Conservation (phyloP, 148 eudicot genomes). For the Polygonum aviculare region DNA sequence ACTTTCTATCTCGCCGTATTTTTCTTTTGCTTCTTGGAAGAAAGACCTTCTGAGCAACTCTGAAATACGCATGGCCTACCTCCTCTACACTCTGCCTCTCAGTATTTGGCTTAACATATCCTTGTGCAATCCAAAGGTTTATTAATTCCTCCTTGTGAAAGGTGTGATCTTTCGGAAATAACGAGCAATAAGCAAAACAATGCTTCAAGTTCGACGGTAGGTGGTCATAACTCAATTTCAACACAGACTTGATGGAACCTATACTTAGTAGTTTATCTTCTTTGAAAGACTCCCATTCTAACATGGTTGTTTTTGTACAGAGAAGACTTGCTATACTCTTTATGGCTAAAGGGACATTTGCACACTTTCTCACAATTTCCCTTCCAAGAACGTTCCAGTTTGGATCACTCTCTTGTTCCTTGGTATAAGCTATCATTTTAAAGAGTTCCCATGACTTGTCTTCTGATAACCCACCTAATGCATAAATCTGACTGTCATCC, state of each 20-base stretch:
- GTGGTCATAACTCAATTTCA: not conserved
- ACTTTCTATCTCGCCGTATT: not conserved
- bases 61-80: not conserved
- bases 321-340: too few relatives aligned
- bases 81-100: not conserved
- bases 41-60: not conserved
- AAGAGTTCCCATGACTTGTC: conserved; percentile 19
- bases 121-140: conserved; percentile 8
- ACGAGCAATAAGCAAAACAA: conserved; percentile 12
- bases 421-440: not conserved
- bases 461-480: conserved; percentile 18
- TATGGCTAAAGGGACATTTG: too few relatives aligned
- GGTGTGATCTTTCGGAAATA: not conserved
- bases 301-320: too few relatives aligned
- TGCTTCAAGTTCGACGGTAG: not conserved
- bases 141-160: not conserved
- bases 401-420: not conserved
- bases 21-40: not conserved
- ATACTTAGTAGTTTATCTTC: too few relatives aligned
- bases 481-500: not conserved
- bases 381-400: too few relatives aligned
- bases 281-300: too few relatives aligned
- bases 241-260: not conserved
- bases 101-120: not conserved
- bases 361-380: too few relatives aligned